Percentiles rank a stretch among this genome's conserved stretches.
Conservation (phyloP, 2,329 filamentous ascomycete species). For the Fusarium globosum region DNA sequence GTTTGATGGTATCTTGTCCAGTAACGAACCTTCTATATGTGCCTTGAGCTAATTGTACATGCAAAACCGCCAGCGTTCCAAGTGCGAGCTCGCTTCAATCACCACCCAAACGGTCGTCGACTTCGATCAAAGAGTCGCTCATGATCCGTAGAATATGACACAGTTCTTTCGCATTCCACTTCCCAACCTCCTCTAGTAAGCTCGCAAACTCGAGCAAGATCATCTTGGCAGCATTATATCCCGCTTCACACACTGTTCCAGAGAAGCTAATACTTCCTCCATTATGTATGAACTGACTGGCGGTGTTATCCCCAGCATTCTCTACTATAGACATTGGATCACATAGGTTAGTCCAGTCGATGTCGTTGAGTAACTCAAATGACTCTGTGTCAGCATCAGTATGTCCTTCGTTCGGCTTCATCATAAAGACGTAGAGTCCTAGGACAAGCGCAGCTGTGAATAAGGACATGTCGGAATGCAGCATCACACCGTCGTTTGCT, state of each 20-base stretch:
- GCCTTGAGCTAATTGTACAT: fast-evolving
- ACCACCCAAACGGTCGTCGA: not conserved
- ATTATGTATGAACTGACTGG: not conserved
- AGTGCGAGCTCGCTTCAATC: not conserved
- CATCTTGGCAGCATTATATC: conserved; percentile 11
- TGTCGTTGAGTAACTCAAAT: conserved; percentile 1
- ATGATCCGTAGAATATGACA: conserved; percentile 17
- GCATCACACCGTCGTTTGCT: conserved; percentile 3
- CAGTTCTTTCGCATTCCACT: conserved; percentile 10
- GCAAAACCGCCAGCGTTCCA: fast-evolving
- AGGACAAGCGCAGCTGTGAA: not conserved
- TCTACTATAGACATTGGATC: not conserved
- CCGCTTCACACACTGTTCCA: not conserved
- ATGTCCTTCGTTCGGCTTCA: not conserved
- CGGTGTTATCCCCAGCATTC: fast-evolving
- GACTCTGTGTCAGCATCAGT: not conserved
- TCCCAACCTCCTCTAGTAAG: conserved; percentile 17
- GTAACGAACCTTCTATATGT: too few relatives aligned
- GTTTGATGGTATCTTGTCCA: not conserved
- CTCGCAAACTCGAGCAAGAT: conserved; percentile 4
- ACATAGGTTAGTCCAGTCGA: not conserved
- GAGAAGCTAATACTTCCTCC: conserved; percentile 4
- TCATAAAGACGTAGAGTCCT: not conserved
- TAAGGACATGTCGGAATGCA: conserved; percentile 1
- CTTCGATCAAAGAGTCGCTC: conserved; percentile 12